Conservation (phyloP, 1,139 yeast species). For the Candida glucosophila region DNA sequence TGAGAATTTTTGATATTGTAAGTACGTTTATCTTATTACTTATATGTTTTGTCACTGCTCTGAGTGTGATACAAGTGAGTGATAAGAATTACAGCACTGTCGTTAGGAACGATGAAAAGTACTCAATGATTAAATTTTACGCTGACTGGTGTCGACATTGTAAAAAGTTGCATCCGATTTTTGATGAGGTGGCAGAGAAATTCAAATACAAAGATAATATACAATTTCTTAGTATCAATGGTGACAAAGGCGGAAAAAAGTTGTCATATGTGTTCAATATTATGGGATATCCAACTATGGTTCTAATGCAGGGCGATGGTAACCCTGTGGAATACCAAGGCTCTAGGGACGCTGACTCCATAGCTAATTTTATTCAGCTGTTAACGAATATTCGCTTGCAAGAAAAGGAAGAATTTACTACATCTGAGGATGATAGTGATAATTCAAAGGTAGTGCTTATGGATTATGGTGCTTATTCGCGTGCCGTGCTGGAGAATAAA, state of each 20-base stretch:
- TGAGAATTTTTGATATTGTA: too few relatives aligned
- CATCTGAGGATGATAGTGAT: slow-evolving; percentile 12
- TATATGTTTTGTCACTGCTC: too few relatives aligned
- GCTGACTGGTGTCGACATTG: slow-evolving; percentile 84
- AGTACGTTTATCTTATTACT: too few relatives aligned
- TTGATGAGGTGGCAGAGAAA: slow-evolving; percentile 48
- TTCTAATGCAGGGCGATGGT: slow-evolving; percentile 44
- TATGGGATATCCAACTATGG: slow-evolving; percentile 59
- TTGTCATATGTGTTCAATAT: slow-evolving; percentile 48
- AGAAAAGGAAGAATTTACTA: too few relatives aligned
- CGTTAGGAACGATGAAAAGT: slow-evolving; percentile 49
- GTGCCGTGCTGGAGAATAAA: slow-evolving; percentile 17
- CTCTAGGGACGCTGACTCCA: slow-evolving; percentile 33
- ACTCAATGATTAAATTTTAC: slow-evolving; percentile 64
- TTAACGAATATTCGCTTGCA: too few relatives aligned
- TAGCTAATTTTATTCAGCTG: slow-evolving; percentile 39
- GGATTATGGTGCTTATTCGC: slow-evolving; percentile 27
- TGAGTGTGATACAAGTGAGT: slow-evolving; percentile 18
- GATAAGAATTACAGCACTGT: slow-evolving; percentile 46
- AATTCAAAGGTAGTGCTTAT: slow-evolving; percentile 8
- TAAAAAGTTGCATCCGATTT: slow-evolving; percentile 54
- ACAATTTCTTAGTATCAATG: slow-evolving; percentile 56
- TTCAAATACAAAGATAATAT: slow-evolving; percentile 39
- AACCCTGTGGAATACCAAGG: slow-evolving; percentile 41
- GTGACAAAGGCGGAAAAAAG: slow-evolving; percentile 51